Evolutionary conservation across 495 filamentous ascomycete species (phyloP), one percentile per base, ranked within the genome.

Genomic region (Penicillium cosmopolitanum): DNA sequence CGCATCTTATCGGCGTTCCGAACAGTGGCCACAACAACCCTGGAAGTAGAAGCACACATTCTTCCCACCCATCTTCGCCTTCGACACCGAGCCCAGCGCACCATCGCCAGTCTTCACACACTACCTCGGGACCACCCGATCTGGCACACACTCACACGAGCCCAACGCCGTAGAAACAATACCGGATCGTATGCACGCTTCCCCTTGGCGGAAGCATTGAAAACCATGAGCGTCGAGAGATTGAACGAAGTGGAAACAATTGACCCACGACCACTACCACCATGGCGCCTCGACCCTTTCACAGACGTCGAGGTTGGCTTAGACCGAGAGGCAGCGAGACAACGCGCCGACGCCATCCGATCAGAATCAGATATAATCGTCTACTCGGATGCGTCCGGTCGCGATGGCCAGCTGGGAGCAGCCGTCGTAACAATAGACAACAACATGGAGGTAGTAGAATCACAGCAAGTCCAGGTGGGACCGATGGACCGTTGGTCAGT

Each of bases 401-500:
- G 25, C 6, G 25, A 28, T 28, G 25, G 25, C 25, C 25, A 28
- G 25, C 25, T 28, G 25, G 25, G 25, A 28, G 25, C 25, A 28
- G 25, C 25, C 25, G 25, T 3, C 25, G 25, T 28, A 28, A 28
- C 25, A 28, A 28, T 28, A 28, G 25, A 28, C 25, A 28, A 28
- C 25, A 28, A 28, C 25, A 5, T 28, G 25, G 25, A 28, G 25
- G 34, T 53, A 2, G 35, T 43, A 0, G 51, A 61, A 55, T 62
- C 54, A 2, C 55, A 46, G 55, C 50, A 65, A 54, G 33, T 65
- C 16, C 40, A 61, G 51, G 25, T 28, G 25, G 25, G 25, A 28
- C 25, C 25, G 25, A 28, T 28, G 25, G 25, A 28, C 25, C 25
- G 59, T 61, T 65, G 55, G 65, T 68, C 58, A 13, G 58, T 63